Base-by-base conservation (phyloP, 495 filamentous ascomycete genomes). In the Talaromyces liani region DNA sequence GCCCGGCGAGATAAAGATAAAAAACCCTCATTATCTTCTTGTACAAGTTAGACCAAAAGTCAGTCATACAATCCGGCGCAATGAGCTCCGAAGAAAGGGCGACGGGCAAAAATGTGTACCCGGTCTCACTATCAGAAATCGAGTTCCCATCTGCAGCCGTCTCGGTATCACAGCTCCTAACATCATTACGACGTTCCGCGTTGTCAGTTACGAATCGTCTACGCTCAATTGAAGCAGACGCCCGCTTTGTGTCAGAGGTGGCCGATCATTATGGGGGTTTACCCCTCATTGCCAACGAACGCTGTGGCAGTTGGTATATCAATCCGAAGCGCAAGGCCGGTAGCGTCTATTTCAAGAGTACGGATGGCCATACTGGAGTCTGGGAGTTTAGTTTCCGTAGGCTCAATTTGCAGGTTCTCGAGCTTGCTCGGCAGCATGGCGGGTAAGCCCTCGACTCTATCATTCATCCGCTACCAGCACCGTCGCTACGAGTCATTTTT, bases 291-390 rank as follows among this genome's bases (percentile, higher is more conserved):
- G 90, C 92, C 24, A 98, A 98, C 68, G 91, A 97, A 72, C 81
- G 94, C 58, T 97, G 93, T 69, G 94, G 94, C 1, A 92, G 91
- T 71, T 98, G 94, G 94, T 98, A 98, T 73, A 89, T 97, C 41
- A 78, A 85, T 31, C 88, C 90, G 0, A 72, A 72, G 20, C 66
- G 63, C 10, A 92, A 92, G 70, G 75, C 74, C 1, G 90, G 82
- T 16, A 90, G 89, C 58, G 91, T 84, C 6, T 98, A 98, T 76
- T 98, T 97, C 76, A 98, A 98, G 80, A 95, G 91, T 76, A 98
- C 94, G 29, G 94, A 98, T 75, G 94, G 94, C 2, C 94, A 98
- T 77, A 83, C 82, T 1, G 90, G 91, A 20, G 83, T 94, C 72
- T 98, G 93, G 93, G 83, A 84, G 53, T 97, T 97, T 70, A 95